These are phyloP conservation scores for Helichrysum umbraculigerum DNA, from an alignment of 129 eudicot genomes.

Conservation along the genomic window DNA sequence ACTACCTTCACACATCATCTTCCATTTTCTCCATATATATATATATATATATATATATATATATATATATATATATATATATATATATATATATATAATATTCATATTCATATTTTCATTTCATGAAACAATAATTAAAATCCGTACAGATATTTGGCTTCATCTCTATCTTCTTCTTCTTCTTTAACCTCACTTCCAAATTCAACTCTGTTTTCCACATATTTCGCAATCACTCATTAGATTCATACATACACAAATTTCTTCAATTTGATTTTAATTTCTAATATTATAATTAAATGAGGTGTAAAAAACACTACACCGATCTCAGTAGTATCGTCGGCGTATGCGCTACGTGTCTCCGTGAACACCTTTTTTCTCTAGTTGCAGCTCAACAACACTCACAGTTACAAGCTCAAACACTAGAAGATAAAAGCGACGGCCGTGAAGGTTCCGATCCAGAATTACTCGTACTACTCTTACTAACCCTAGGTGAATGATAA, in stretches of 20 bases:
- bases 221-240: background rate
- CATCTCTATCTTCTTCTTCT: background rate
- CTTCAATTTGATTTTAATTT: too few relatives aligned
- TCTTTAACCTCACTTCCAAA: background rate
- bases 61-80: too few relatives aligned
- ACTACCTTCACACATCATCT: too few relatives aligned
- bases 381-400: constrained; percentile 55
- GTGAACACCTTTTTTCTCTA: constrained; percentile 53
- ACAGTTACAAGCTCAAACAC: constrained; percentile 29
- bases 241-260: too few relatives aligned
- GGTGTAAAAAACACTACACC: too few relatives aligned
- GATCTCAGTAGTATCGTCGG: constrained; percentile 61
- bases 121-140: background rate
- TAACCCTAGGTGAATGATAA: too few relatives aligned
- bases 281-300: constrained; percentile 33
- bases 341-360: constrained; percentile 82
- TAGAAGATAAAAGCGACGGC: constrained; percentile 30
- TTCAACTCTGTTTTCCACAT: background rate
- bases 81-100: too few relatives aligned
- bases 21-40: background rate
- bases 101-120: background rate
- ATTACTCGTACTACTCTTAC: too few relatives aligned
- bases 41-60: too few relatives aligned
- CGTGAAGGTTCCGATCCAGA: too few relatives aligned
- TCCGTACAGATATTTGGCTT: background rate